A percentile compares a stretch with the other conserved stretches of the same genome.
These are phyloP conservation scores for Apophysomyces variabilis DNA, from an alignment of 371 early-diverging fungal species.

Conservation along the genomic window DNA sequence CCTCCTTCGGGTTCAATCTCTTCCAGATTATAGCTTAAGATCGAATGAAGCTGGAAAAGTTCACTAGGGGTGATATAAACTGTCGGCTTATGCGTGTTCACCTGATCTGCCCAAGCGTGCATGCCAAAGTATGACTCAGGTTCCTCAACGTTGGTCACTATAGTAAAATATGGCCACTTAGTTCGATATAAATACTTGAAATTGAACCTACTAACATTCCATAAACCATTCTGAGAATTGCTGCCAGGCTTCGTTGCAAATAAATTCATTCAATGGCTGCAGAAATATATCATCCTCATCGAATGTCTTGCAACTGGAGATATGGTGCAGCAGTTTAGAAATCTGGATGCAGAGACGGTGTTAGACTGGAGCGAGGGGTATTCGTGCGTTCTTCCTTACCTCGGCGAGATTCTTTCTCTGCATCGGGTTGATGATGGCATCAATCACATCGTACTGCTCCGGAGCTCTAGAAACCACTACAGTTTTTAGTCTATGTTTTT, in stretches of 20 bases:
- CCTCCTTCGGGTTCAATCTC: slow-evolving; percentile 66
- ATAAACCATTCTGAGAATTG: slow-evolving; percentile 81
- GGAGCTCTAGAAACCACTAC: slow-evolving; percentile 73
- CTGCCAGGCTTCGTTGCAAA: slow-evolving; percentile 66
- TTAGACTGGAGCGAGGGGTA: not conserved
- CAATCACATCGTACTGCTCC: slow-evolving; percentile 95
- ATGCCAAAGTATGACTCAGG: slow-evolving; percentile 92
- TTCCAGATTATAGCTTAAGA: slow-evolving; percentile 77
- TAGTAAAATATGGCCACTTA: not conserved
- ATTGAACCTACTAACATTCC: slow-evolving; percentile 49
- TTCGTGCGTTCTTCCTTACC: slow-evolving; percentile 27
- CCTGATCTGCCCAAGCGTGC: slow-evolving; percentile 87
- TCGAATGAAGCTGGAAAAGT: slow-evolving; percentile 86
- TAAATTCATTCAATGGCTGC: slow-evolving; percentile 81
- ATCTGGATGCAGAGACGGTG: slow-evolving; percentile 46
- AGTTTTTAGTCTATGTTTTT: not conserved
- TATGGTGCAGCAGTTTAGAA: slow-evolving; percentile 91
- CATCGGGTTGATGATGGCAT: slow-evolving; percentile 77
- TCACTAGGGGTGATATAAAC: slow-evolving; percentile 91
- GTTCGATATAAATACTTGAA: too few species aligned
- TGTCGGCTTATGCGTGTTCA: slow-evolving; percentile 81
- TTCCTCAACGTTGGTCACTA: slow-evolving; percentile 81
- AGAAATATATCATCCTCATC: slow-evolving; percentile 72
- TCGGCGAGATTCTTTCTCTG: slow-evolving; percentile 97
- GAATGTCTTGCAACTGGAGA: slow-evolving; percentile 82